These are phyloP conservation scores for Amanita exitialis DNA, from an alignment of 768 basidiomycete species.

Conservation along the genomic window DNA sequence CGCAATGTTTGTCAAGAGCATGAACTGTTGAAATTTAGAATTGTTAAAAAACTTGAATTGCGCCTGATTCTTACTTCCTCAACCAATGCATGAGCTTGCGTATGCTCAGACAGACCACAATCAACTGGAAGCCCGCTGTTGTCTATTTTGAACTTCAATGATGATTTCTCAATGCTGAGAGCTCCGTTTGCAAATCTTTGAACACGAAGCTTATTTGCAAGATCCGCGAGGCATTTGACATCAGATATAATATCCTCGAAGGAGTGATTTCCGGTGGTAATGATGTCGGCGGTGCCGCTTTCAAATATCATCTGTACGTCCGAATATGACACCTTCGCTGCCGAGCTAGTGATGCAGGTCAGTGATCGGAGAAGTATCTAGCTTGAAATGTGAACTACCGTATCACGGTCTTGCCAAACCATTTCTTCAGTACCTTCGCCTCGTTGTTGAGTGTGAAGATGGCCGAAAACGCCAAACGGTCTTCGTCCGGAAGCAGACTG, in stretches of 20 bases:
- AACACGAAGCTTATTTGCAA: slow-evolving; percentile 65
- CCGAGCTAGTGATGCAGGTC: slow-evolving; percentile 45
- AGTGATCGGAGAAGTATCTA: not conserved
- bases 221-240: slow-evolving; percentile 52
- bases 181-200: slow-evolving; percentile 77
- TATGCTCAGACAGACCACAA: slow-evolving; percentile 53
- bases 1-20: slow-evolving; percentile 85
- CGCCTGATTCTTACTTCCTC: slow-evolving; percentile 62
- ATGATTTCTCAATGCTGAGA: slow-evolving; percentile 57
- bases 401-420: slow-evolving; percentile 91
- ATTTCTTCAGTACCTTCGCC: slow-evolving; percentile 74
- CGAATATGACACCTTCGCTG: slow-evolving; percentile 74
- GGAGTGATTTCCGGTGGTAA: slow-evolving; percentile 48
- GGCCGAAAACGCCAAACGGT: slow-evolving; percentile 86
- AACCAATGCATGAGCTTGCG: slow-evolving; percentile 70
- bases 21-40: slow-evolving; percentile 49
- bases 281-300: slow-evolving; percentile 45
- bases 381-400: slow-evolving; percentile 39
- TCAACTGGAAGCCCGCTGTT: slow-evolving; percentile 73
- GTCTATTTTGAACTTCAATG: slow-evolving; percentile 72
- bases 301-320: slow-evolving; percentile 80
- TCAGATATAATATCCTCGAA: slow-evolving; percentile 62
- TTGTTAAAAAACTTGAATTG: not conserved
- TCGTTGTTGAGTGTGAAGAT: slow-evolving; percentile 81
- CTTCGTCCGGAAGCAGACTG: slow-evolving; percentile 79